Conservation (phyloP, 495 filamentous ascomycete genomes). For the Aspergillus nanangensis region DNA sequence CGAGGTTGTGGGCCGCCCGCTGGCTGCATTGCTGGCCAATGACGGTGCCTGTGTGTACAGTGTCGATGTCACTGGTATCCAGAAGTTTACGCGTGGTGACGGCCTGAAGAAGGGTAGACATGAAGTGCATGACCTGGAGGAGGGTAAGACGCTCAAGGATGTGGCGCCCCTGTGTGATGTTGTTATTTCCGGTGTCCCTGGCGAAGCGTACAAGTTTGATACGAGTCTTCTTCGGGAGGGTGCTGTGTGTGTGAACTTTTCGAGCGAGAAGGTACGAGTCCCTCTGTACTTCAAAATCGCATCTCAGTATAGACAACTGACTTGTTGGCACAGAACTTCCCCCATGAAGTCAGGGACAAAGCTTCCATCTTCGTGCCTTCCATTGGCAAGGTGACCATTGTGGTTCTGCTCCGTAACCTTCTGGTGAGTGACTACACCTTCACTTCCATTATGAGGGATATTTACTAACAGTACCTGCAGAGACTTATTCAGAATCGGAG, state of each 20-base stretch:
- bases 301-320: too few species aligned
- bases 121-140: slow-evolving; percentile 74
- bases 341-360: slow-evolving; percentile 79
- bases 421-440: slow-evolving; percentile 53
- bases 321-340: slow-evolving; percentile 64
- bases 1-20: slow-evolving; percentile 89
- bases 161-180: slow-evolving; percentile 87
- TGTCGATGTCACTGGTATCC: slow-evolving; percentile 88
- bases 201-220: slow-evolving; percentile 81
- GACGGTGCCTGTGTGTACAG: slow-evolving; percentile 94
- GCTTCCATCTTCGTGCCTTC: slow-evolving; percentile 96
- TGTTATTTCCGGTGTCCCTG: slow-evolving; percentile 89
- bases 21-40: slow-evolving; percentile 93
- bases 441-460: background rate
- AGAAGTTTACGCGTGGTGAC: slow-evolving; percentile 82
- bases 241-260: slow-evolving; percentile 96
- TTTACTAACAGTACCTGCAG: slow-evolving; percentile 20
- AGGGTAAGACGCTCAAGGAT: slow-evolving; percentile 69
- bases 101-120: slow-evolving; percentile 79
- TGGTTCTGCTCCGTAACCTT: slow-evolving; percentile 82
- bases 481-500: slow-evolving; percentile 48
- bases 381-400: slow-evolving; percentile 96
- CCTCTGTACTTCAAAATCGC: background rate
- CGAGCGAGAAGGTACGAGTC: slow-evolving; percentile 68
- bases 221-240: slow-evolving; percentile 77